Evolutionary conservation across 208 protist species (phyloP), one percentile per base, ranked within the genome.

Genomic region (Trypanosoma conorhini): DNA sequence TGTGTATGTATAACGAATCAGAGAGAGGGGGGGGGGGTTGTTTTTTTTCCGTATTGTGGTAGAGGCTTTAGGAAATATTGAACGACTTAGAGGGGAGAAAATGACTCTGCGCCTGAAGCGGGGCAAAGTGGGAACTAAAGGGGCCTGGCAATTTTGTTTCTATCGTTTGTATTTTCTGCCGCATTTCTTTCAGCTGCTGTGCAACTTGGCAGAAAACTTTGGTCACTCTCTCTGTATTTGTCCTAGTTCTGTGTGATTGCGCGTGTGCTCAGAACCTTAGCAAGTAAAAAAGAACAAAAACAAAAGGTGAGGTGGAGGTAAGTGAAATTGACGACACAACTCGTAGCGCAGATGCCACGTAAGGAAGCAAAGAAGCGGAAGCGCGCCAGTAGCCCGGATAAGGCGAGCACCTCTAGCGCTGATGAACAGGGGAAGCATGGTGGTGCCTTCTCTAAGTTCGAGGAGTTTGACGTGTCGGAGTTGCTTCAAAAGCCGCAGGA

Each of bases 381-480:
- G 46, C 77, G 64, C 44, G 70, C 76, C 1, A 51, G 30, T 50
- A 81, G 72, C 50, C 30, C 48, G 28, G 76, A 75, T 22, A 83
- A 74, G 24, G 64, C 70, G 8, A 48, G 12, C 26, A 50, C 51
- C 28, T 52, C 52, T 55, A 73, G 62, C 17, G 48, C 21, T 9
- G 67, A 78, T 44, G 76, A 74, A 24, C 38, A 64, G 19, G 48
- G 69, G n/a, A 84, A 61, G 35, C 31, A 54, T 50, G 52, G 42
- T 24, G 46, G 48, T 22, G 55, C 46, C 13, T 21, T 68, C 5
- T 62, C 67, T 4, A 81, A 85, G 62, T 74, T 81, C 50, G 72
- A 83, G 28, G 82, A 87, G 52, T 72, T 84, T 51, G 76, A 79
- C 59, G 59, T 82, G 7, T 38, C 62, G 3, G 73, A 77, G 51